Conservation (phyloP, 257 asterid species). For the Thymus quinquecostatus region DNA sequence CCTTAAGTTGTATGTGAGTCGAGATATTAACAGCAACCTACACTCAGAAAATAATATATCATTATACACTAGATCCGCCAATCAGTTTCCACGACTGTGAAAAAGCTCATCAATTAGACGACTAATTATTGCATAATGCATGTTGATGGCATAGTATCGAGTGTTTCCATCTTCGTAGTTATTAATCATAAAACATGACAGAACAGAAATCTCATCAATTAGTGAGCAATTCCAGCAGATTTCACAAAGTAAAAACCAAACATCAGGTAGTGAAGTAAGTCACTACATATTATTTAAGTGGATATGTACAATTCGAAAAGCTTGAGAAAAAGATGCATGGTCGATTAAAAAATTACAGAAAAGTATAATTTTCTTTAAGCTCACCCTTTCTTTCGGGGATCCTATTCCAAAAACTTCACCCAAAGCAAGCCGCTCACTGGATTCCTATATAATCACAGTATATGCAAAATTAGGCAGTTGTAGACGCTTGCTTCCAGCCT, state of each 20-base stretch:
- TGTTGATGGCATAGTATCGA: neutral
- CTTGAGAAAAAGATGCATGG: neutral
- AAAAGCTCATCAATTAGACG: neutral
- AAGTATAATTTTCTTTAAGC: slow-evolving; percentile 15
- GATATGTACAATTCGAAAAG: neutral
- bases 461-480: neutral
- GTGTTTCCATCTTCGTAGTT: slow-evolving; percentile 9
- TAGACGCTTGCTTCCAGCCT: neutral
- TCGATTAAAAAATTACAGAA: slow-evolving; percentile 9
- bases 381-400: slow-evolving; percentile 83
- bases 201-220: neutral
- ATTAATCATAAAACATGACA: neutral
- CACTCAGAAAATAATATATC: slow-evolving; percentile 26
- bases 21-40: slow-evolving; percentile 81
- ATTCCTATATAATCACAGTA: slow-evolving; percentile 60
- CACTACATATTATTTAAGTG: neutral
- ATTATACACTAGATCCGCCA: neutral
- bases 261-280: neutral
- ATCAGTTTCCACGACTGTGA: neutral
- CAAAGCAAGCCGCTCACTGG: slow-evolving; percentile 91
- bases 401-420: slow-evolving; percentile 94
- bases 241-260: neutral
- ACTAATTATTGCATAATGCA: slow-evolving; percentile 13
- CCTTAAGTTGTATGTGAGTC: slow-evolving; percentile 87
- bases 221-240: neutral